phyloP scores from a whole-genome alignment of 768 basidiomycete genomes.

The Russula sp. region DNA sequence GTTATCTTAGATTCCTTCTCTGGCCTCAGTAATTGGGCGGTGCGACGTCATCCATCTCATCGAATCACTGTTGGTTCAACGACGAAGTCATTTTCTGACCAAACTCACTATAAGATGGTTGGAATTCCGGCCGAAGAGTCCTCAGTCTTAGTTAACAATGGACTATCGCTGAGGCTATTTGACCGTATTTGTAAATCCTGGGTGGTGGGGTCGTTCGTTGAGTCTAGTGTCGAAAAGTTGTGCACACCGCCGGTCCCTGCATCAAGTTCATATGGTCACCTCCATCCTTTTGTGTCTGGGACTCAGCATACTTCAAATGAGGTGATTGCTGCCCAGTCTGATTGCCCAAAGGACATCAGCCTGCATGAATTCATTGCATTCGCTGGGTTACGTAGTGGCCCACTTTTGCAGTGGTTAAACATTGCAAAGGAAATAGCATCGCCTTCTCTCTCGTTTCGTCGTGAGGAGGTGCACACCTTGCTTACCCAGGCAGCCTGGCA shows the following conservation, averaged over 20 bases:
- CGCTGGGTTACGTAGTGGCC: constrained; percentile 41
- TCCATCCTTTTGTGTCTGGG: neutral
- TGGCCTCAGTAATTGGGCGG: neutral
- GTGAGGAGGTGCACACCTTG: constrained; percentile 37
- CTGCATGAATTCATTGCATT: constrained; percentile 45
- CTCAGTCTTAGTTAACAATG: neutral
- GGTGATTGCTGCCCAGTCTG: constrained; percentile 37
- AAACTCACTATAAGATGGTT: neutral
- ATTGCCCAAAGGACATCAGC: constrained; percentile 36
- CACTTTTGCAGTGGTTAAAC: constrained; percentile 45
- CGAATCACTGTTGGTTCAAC: constrained; percentile 5
- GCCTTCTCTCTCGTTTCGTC: constrained; percentile 35
- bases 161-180: neutral
- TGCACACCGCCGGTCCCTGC: neutral
- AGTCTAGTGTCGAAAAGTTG: neutral
- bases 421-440: constrained; percentile 40
- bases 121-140: constrained; percentile 1
- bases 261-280: neutral
- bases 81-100: constrained; percentile 2
- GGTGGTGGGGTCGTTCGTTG: neutral
- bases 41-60: neutral
- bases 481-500: constrained; percentile 43
- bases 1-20: neutral
- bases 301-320: constrained; percentile 35
- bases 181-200: neutral